These are phyloP conservation scores for Phytophthora melonis DNA, from an alignment of 352 stramenopile genomes.

Conservation along the genomic window DNA sequence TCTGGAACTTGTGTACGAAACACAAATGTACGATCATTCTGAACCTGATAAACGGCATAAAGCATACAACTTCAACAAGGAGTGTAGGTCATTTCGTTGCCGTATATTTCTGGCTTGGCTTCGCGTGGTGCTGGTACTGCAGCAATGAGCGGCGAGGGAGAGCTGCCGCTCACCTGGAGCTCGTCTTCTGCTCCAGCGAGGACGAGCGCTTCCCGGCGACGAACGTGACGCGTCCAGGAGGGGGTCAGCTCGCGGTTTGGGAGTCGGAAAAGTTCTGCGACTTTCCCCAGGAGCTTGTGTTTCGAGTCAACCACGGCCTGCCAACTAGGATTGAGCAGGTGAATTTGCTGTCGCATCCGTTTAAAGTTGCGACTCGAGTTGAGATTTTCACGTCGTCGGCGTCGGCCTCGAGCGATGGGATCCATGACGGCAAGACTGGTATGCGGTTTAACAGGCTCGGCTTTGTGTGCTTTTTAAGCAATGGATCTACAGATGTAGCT, in stretches of 20 bases:
- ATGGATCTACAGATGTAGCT: slow-evolving; percentile 27
- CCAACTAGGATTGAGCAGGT: slow-evolving; percentile 29
- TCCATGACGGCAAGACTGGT: slow-evolving; percentile 15
- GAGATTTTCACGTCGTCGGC: slow-evolving; percentile 51
- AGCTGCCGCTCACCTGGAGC: slow-evolving; percentile 33
- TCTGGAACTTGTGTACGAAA: slow-evolving; percentile 40
- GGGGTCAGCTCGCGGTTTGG: slow-evolving; percentile 32
- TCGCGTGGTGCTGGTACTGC: too few relatives aligned
- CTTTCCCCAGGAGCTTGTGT: slow-evolving; percentile 67
- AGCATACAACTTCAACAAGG: slow-evolving; percentile 13
- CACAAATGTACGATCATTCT: slow-evolving; percentile 29
- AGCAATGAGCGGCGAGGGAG: slow-evolving; percentile 7
- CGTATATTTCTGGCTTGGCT: neutral
- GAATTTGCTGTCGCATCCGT: slow-evolving; percentile 48
- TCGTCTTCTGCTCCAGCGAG: slow-evolving; percentile 50
- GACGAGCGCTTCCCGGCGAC: slow-evolving; percentile 31
- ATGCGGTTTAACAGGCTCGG: slow-evolving; percentile 51
- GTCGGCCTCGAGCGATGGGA: neutral
- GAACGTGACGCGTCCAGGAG: slow-evolving; percentile 19
- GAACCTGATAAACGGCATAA: slow-evolving; percentile 15
- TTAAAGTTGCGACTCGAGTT: slow-evolving; percentile 55
- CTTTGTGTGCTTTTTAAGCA: slow-evolving; percentile 49
- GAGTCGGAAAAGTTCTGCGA: slow-evolving; percentile 68
- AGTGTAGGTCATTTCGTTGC: slow-evolving; percentile 21
- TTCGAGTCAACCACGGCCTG: slow-evolving; percentile 47